Evolutionary conservation across 495 filamentous ascomycete genomes (phyloP).

Genomic region (Aspergillus incahuasiensis): DNA sequence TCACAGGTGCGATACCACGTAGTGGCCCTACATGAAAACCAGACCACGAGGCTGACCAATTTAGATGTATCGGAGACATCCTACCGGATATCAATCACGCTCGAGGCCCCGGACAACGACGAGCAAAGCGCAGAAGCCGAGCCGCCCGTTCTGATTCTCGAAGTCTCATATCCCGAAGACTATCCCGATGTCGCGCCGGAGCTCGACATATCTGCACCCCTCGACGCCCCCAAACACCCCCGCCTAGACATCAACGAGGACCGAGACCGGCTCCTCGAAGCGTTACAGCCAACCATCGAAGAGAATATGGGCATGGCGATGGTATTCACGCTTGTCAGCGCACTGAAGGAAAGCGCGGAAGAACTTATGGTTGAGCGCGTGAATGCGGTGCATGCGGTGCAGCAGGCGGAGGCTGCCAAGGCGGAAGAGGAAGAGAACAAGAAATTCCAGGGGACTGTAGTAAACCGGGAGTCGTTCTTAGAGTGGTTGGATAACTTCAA

Average conservation of each 20-base stretch:
- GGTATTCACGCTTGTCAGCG: conserved; percentile 85
- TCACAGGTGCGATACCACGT: conserved; percentile 59
- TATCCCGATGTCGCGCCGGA: conserved; percentile 84
- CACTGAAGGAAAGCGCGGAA: conserved; percentile 85
- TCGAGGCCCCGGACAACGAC: conserved; percentile 65
- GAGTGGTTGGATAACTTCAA: conserved; percentile 77
- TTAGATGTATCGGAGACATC: conserved; percentile 67
- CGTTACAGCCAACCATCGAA: conserved; percentile 64
- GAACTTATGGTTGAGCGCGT: conserved; percentile 67
- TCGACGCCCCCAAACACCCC: conserved; percentile 61
- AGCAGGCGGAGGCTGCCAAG: conserved; percentile 61
- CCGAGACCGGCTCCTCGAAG: conserved; percentile 62
- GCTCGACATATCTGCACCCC: conserved; percentile 68
- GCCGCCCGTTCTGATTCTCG: conserved; percentile 59
- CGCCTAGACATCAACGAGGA: conserved; percentile 63
- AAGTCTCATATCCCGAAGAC: conserved; percentile 75
- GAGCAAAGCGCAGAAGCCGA: conserved; percentile 42
- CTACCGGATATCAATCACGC: conserved; percentile 74
- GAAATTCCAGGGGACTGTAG: conserved; percentile 89
- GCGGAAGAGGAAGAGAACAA: conserved; percentile 89
- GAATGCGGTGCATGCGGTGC: conserved; percentile 52
- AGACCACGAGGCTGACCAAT: not conserved
- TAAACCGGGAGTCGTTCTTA: conserved; percentile 78
- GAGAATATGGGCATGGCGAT: conserved; percentile 98
- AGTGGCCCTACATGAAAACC: not conserved